Conservation (phyloP, 1,284 basidiomycete species). For the Apiotrichum domesticum region DNA sequence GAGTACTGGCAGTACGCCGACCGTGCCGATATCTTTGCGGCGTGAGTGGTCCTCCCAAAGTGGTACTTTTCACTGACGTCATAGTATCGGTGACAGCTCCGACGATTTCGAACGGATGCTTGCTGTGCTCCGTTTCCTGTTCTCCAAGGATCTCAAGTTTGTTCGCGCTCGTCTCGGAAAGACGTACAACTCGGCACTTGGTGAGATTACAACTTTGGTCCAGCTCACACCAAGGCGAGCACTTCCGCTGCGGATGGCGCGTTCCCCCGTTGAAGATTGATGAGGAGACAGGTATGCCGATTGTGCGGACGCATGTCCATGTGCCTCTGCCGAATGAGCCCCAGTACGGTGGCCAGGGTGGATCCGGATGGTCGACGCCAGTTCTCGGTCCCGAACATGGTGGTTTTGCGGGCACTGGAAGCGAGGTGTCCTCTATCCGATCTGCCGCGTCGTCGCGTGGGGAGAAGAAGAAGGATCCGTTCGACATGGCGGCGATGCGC, state of each 20-base stretch:
- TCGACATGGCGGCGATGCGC: slow-evolving; percentile 12
- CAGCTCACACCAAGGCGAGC: slow-evolving; percentile 52
- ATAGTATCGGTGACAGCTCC: slow-evolving; percentile 72
- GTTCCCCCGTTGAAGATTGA: slow-evolving; percentile 43
- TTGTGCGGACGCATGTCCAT: slow-evolving; percentile 47
- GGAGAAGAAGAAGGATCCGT: slow-evolving; percentile 6
- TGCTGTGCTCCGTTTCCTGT: slow-evolving; percentile 77
- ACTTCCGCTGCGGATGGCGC: slow-evolving; percentile 74
- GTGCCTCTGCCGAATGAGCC: slow-evolving; percentile 42
- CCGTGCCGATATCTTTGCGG: slow-evolving; percentile 83
- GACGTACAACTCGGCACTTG: slow-evolving; percentile 90
- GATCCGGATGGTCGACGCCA: slow-evolving; percentile 42
- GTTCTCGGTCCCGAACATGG: slow-evolving; percentile 39
- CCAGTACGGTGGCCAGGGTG: slow-evolving; percentile 40
- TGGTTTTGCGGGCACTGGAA: slow-evolving; percentile 20
- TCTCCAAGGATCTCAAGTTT: slow-evolving; percentile 94
- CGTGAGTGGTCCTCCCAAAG: slow-evolving; percentile 52
- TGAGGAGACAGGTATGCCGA: slow-evolving; percentile 43
- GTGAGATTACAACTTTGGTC: slow-evolving; percentile 33
- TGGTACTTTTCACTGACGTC: slow-evolving; percentile 2
- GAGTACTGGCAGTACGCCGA: slow-evolving; percentile 96
- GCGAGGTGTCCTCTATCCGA: slow-evolving; percentile 27
- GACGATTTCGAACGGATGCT: slow-evolving; percentile 91
- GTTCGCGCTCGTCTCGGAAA: slow-evolving; percentile 87
- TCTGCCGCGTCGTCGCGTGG: slow-evolving; percentile 23